Evolutionary conservation across 768 basidiomycete genomes (phyloP).

Genomic region (Lactarius sanguifluus): DNA sequence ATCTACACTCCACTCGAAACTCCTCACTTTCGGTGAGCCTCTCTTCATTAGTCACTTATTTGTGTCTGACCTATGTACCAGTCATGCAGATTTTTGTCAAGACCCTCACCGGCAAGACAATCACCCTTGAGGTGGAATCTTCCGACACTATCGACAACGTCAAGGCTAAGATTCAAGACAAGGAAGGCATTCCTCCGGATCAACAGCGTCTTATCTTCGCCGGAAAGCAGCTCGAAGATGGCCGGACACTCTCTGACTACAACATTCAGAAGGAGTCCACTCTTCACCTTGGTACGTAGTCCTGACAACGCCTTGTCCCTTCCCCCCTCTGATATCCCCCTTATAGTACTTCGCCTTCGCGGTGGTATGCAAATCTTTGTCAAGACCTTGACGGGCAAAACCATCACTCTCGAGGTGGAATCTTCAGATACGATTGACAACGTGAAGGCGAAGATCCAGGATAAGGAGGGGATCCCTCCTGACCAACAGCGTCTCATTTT

Average conservation of each 20-base stretch:
- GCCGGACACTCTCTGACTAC: conserved; percentile 44
- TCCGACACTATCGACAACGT: conserved; percentile 40
- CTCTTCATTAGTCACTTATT: background rate
- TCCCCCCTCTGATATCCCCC: background rate
- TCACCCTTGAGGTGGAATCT: conserved; percentile 40
- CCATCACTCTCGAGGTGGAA: conserved; percentile 56
- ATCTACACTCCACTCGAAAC: background rate
- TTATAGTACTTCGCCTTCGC: conserved; percentile 43
- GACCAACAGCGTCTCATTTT: conserved; percentile 38
- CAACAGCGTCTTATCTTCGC: conserved; percentile 40
- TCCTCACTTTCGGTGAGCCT: background rate
- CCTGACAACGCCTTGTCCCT: conserved; percentile 3
- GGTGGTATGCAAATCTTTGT: conserved; percentile 49
- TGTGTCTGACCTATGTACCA: background rate
- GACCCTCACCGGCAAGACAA: conserved; percentile 40
- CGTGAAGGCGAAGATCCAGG: conserved; percentile 38
- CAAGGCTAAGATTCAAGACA: conserved; percentile 40
- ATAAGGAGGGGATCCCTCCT: conserved; percentile 37
- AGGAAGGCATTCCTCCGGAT: conserved; percentile 40
- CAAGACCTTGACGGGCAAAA: conserved; percentile 53
- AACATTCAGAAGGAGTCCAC: conserved; percentile 38
- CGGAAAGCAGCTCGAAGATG: conserved; percentile 58
- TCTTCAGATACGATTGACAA: conserved; percentile 38
- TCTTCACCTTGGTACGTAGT: conserved; percentile 34
- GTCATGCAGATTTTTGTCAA: conserved; percentile 40